Percentiles rank a stretch among this genome's conserved stretches.
phyloP scores from a whole-genome alignment of 352 stramenopile genomes.

The Phytopythium ostracodes region DNA sequence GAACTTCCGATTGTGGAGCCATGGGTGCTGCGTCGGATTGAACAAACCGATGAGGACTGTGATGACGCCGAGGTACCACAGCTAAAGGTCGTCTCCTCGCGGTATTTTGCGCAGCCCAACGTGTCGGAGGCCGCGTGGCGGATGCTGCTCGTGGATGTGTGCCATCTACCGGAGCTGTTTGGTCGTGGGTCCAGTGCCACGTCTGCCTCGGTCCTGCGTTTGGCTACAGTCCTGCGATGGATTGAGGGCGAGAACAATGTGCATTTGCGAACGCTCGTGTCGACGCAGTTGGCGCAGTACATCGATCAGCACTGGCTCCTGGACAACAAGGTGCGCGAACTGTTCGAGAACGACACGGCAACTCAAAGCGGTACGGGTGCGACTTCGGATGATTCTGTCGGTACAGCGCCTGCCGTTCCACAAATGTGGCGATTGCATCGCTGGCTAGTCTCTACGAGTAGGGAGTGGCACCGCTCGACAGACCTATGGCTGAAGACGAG shows the following conservation, averaged over 20 bases:
- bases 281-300: slow-evolving; percentile 32
- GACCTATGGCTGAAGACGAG: slow-evolving; percentile 47
- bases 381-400: background rate
- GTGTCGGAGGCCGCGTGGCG: slow-evolving; percentile 21
- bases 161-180: slow-evolving; percentile 34
- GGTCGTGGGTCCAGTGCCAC: slow-evolving; percentile 11
- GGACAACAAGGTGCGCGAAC: background rate
- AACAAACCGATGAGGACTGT: background rate
- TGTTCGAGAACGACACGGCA: background rate
- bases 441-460: slow-evolving; percentile 43
- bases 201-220: background rate
- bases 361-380: slow-evolving; percentile 4
- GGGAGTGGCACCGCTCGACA: slow-evolving; percentile 22
- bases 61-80: background rate
- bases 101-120: background rate
- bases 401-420: background rate
- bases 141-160: slow-evolving; percentile 37
- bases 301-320: slow-evolving; percentile 41
- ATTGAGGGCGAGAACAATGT: slow-evolving; percentile 32
- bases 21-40: slow-evolving; percentile 3
- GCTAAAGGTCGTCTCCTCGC: background rate
- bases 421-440: slow-evolving; percentile 20
- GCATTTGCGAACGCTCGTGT: slow-evolving; percentile 32
- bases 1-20: slow-evolving; percentile 5
- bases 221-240: slow-evolving; percentile 42